Evolutionary conservation across 768 basidiomycete species (phyloP).

Genomic region (Myochromella boudieri): DNA sequence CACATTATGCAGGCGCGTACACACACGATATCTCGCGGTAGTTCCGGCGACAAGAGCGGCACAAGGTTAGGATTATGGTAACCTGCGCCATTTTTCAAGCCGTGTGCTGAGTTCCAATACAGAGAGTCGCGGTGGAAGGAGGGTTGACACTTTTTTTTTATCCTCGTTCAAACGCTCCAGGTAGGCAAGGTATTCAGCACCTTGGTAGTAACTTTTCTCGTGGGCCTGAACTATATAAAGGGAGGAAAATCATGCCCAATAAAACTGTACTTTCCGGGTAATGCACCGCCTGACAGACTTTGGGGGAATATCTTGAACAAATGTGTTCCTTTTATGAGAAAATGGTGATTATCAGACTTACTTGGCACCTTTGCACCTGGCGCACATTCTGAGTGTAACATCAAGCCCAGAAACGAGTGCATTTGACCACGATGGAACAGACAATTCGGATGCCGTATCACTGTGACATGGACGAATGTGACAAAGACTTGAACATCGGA

Average conservation of each 20-base stretch:
- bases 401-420: neutral
- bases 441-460: too few species aligned
- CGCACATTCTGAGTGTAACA: neutral
- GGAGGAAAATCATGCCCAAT: neutral
- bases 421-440: neutral
- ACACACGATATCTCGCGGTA: slow-evolving; percentile 23
- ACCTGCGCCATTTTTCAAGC: slow-evolving; percentile 32
- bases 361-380: neutral
- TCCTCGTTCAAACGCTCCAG: slow-evolving; percentile 6
- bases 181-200: slow-evolving; percentile 7
- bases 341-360: neutral
- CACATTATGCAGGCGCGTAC: slow-evolving; percentile 15
- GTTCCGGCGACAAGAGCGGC: slow-evolving; percentile 25
- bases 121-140: slow-evolving; percentile 22
- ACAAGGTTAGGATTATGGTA: slow-evolving; percentile 27
- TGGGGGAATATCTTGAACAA: slow-evolving; percentile 16
- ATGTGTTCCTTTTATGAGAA: neutral
- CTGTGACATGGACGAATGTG: too few species aligned
- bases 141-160: neutral
- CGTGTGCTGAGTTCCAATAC: slow-evolving; percentile 27
- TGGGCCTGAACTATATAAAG: slow-evolving; percentile 10
- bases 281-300: slow-evolving; percentile 16
- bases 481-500: too few species aligned
- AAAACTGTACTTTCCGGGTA: slow-evolving; percentile 15
- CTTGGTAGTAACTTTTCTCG: slow-evolving; percentile 12